Evolutionary conservation across 108 stramenopile genomes (phyloP), one percentile per base, ranked within the genome.

Genomic region (Epipyxis sp.): DNA sequence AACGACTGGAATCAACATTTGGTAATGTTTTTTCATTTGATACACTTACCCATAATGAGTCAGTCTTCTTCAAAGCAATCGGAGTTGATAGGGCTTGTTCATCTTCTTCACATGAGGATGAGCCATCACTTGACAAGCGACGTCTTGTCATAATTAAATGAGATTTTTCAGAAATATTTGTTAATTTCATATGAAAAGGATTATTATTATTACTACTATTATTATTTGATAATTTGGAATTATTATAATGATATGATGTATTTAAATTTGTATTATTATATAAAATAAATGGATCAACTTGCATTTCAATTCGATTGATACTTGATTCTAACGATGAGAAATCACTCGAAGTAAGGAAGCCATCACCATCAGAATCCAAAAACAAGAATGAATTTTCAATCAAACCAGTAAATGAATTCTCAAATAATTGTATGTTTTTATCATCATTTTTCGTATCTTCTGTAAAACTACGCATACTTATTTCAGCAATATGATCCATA

Each of bases 11-110:
- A 37, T 29, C 35, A 65, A 25, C 34, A 6, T 32, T 29, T 29
- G 61, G 61, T 6, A 65, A 25, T 6, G 61, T 32, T 32, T 65
- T 29, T 25, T 65, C 61, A 65, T 65, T 65, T 10, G 61, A 65
- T 25, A 65, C 27, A 37, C 61, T 65, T 10, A 35, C 10, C 61
- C 61, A 37, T 37, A 65, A 65, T 29, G 61, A 65, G 35, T 65
- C 61, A 32, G 61, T 25, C 61, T 65, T 65, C 6, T 65, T 16
- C 25, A 65, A 6, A 29, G 61, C 30, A 13, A 65, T 13, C 6
- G 61, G 46, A 50, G 46, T 50, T 6, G 46, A 50, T 50, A 13
- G 46, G 6, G 20, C 13, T 20, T 13, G 6, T 13, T 50, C 46
- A 50, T 13, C 46, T 13, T 50, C 46, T 50, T 20, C 46, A 13